Percentiles rank a stretch among this genome's conserved stretches.
Evolutionary conservation across 352 stramenopile genomes (phyloP).

Genomic region (Phytophthora pisi): DNA sequence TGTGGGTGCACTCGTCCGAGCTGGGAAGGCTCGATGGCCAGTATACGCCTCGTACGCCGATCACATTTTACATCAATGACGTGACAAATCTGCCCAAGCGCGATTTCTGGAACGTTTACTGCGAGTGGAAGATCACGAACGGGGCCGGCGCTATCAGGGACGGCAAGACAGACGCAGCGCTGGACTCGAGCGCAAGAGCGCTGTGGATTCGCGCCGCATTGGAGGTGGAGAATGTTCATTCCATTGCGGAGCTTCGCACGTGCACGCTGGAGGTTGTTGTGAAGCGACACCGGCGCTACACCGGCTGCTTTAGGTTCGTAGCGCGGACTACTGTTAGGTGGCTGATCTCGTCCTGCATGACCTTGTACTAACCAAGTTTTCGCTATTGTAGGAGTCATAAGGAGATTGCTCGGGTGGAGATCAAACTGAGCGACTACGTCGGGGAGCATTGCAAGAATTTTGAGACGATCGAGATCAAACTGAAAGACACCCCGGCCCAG

Average conservation of each 20-base stretch:
- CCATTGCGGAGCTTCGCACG: not conserved
- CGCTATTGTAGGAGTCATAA: too few species aligned
- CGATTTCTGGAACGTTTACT: not conserved
- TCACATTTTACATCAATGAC: conserved; percentile 2
- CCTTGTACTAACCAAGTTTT: too few species aligned
- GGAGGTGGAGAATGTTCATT: not conserved
- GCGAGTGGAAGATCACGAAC: not conserved
- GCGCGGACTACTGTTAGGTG: too few species aligned
- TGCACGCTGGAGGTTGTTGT: not conserved
- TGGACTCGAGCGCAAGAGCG: not conserved
- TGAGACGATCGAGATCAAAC: not conserved
- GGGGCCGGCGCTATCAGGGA: not conserved
- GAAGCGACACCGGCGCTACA: not conserved
- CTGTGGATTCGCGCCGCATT: not conserved
- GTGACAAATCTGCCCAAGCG: not conserved
- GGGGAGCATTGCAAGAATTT: not conserved
- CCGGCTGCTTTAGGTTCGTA: not conserved
- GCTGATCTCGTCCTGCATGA: too few species aligned
- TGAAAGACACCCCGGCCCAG: not conserved
- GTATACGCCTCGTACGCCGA: not conserved
- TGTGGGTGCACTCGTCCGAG: conserved; percentile 4
- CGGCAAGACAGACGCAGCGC: not conserved
- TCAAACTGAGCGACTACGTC: too few species aligned
- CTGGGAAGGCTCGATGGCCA: not conserved
- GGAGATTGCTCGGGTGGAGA: too few species aligned